Evolutionary conservation across 805 yeast genomes (phyloP), one percentile per base, ranked within the genome.

Genomic region (Kodamaea kaohsiungensis): DNA sequence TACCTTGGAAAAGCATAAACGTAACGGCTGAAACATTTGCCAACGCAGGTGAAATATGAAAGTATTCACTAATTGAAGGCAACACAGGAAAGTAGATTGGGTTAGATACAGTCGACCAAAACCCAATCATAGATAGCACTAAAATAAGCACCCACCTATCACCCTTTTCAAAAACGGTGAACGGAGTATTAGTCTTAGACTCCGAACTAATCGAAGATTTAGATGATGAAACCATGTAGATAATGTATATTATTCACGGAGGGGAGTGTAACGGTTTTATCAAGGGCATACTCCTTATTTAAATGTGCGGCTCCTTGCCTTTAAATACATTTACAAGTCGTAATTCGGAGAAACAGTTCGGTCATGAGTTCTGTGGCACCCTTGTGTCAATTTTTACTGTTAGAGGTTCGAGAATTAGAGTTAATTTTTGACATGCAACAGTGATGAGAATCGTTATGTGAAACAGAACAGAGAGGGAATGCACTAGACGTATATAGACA

Each of bases 21-120:
- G 89, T 85, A 1, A 91, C 91, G 30, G 91, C 87, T 0, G 95
- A 83, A n/a, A 88, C 62, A 63, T 91, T 88, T 52, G 85, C 82
- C 52, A 77, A 70, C 51, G 84, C 86, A 48, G 82, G 82, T 1
- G 84, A 61, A 2, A 85, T 79, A 45, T 76, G 51, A 60, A 91
- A 89, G 27, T 82, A 69, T 0, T 65, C 58, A 50, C 84, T 81
- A 8, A 91, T 70, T 4, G 80, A 73, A 0, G 86, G 82, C 15
- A 91, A 68, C 0, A 91, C 91, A 0, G 96, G 96, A 69, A 89
- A 87, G 65, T 88, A 91, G 13, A 90, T 88, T 0, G 96, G 89
- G 59, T 87, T 82, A 0, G 92, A 84, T 2, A 88, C 72, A 0
- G 95, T 75, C 1, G 96, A 88, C 75, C 87, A 86, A 43, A 83